Evolutionary conservation across 257 asterid species (phyloP).

Genomic region (Plectranthus barbatus): DNA sequence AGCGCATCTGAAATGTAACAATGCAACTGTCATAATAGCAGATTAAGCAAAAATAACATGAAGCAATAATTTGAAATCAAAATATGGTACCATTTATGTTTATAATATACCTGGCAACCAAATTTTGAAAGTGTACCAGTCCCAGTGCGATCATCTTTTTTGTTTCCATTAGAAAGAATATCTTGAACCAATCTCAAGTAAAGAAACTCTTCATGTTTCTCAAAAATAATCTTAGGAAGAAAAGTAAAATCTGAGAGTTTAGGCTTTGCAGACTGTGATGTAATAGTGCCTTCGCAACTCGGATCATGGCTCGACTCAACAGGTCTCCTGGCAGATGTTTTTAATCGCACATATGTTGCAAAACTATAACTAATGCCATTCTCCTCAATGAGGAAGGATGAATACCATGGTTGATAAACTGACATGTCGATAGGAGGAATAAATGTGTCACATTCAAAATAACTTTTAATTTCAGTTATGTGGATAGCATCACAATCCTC

Average conservation of each 20-base stretch:
- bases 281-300: too few relatives aligned
- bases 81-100: not conserved
- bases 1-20: constrained; percentile 59
- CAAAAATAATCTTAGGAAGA: constrained; percentile 68
- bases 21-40: constrained; percentile 10
- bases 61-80: not conserved
- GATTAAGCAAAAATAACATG: not conserved
- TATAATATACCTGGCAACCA: constrained; percentile 77
- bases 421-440: constrained; percentile 69
- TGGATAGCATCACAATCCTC: constrained; percentile 80
- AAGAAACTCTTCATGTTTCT: constrained; percentile 77
- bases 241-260: constrained; percentile 45
- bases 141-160: constrained; percentile 84
- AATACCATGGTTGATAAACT: constrained; percentile 79
- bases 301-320: too few relatives aligned
- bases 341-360: constrained; percentile 64
- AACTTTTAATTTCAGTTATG: constrained; percentile 60
- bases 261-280: constrained; percentile 27
- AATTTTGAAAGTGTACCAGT: constrained; percentile 89
- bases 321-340: constrained; percentile 12
- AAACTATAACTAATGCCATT: constrained; percentile 50
- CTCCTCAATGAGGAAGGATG: constrained; percentile 60
- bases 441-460: constrained; percentile 76
- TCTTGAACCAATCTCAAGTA: constrained; percentile 82
- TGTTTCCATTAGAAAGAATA: constrained; percentile 60